phyloP scores from a whole-genome alignment of 257 asterid genomes.

The Plantago elongata region DNA sequence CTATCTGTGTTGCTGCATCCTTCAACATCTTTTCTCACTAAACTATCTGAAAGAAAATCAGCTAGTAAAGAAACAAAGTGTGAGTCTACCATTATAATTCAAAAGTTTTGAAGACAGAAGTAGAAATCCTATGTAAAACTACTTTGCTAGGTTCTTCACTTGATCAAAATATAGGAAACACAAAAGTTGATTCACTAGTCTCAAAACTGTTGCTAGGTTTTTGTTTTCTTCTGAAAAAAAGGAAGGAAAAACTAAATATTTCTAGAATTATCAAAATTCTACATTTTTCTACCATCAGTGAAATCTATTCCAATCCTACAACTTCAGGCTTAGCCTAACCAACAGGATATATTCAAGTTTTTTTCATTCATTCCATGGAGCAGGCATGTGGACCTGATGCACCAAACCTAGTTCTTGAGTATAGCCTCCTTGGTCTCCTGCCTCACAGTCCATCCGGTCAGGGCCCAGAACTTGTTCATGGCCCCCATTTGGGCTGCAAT shows the following conservation, averaged over 20 bases:
- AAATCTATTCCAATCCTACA: not conserved
- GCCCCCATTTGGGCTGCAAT: slow-evolving; percentile 23
- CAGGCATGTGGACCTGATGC: slow-evolving; percentile 50
- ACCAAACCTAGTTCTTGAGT: slow-evolving; percentile 27
- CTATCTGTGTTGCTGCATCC: too few relatives aligned
- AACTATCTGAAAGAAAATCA: too few relatives aligned
- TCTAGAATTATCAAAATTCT: slow-evolving; percentile 4
- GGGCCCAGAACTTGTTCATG: slow-evolving; percentile 19
- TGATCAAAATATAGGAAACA: too few relatives aligned
- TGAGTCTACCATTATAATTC: too few relatives aligned
- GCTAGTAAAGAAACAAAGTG: too few relatives aligned
- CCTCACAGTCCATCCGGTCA: slow-evolving; percentile 28
- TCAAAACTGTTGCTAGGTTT: too few relatives aligned
- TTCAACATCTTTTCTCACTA: too few relatives aligned
- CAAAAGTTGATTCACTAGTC: too few relatives aligned
- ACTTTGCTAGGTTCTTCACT: too few relatives aligned
- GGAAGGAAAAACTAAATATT: not conserved
- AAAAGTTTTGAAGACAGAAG: too few relatives aligned
- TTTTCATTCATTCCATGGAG: slow-evolving; percentile 56
- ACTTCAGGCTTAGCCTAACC: slow-evolving; percentile 1
- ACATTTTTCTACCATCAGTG: not conserved
- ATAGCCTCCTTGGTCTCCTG: slow-evolving; percentile 14
- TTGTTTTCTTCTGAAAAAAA: too few relatives aligned
- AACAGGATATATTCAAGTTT: not conserved
- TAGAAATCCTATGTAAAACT: too few relatives aligned